Conservation (phyloP, 2,329 filamentous ascomycete genomes). For the Phialophora expanda region DNA sequence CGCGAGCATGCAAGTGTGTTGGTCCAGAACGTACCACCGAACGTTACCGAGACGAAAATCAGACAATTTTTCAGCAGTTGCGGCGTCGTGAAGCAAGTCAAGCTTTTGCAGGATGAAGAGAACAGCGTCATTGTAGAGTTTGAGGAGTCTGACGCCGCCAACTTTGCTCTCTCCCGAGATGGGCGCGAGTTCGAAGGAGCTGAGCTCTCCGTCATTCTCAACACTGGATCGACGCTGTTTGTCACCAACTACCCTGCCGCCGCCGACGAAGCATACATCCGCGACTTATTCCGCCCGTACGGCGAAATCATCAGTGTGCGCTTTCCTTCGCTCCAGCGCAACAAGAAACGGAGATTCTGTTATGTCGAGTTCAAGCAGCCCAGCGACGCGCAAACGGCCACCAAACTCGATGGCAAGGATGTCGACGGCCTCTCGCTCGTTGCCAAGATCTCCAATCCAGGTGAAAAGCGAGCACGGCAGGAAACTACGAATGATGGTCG, state of each 20-base stretch:
- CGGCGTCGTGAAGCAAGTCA: constrained; percentile 79
- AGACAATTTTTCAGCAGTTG: constrained; percentile 92
- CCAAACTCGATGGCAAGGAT: constrained; percentile 69
- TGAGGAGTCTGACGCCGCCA: constrained; percentile 75
- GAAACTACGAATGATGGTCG: constrained; percentile 85
- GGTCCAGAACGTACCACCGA: constrained; percentile 74
- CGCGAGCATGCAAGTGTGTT: constrained; percentile 88
- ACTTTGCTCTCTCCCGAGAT: constrained; percentile 79
- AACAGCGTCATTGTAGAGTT: constrained; percentile 84
- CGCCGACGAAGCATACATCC: constrained; percentile 57
- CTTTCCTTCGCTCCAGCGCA: constrained; percentile 88
- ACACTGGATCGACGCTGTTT: constrained; percentile 80
- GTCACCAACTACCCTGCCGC: constrained; percentile 82
- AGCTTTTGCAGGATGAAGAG: constrained; percentile 68
- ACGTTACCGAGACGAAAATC: constrained; percentile 72
- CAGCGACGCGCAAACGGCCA: constrained; percentile 72
- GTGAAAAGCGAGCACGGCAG: constrained; percentile 74
- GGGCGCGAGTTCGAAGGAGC: constrained; percentile 77
- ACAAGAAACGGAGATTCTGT: constrained; percentile 88
- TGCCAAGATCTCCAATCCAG: constrained; percentile 84
- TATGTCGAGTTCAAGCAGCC: constrained; percentile 85
- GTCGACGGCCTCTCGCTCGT: constrained; percentile 72
- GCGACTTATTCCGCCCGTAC: constrained; percentile 65
- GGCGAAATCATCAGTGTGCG: constrained; percentile 85
- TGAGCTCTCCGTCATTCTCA: constrained; percentile 74